Evolutionary conservation across 179 eudicot species (phyloP).

Genomic region (Amaranthus tricolor): DNA sequence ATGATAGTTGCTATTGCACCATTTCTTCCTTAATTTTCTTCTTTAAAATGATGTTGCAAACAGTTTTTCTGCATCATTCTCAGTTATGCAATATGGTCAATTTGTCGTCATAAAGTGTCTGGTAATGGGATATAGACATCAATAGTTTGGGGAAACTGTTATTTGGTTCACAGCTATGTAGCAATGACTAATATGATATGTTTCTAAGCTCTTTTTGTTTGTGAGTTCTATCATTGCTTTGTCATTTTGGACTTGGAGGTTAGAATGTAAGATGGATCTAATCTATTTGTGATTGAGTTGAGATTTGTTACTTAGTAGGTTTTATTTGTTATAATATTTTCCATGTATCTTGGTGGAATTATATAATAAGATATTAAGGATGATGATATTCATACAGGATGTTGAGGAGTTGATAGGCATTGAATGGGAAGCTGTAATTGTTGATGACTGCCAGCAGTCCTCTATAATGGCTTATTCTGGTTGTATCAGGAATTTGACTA

Average conservation of each 20-base stretch:
- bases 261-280: too few relatives aligned
- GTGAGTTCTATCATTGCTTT: not conserved
- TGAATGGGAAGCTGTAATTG: slow-evolving; percentile 61
- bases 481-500: slow-evolving; percentile 39
- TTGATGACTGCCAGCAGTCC: slow-evolving; percentile 57
- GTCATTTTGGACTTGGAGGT: too few relatives aligned
- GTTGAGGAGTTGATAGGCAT: slow-evolving; percentile 39
- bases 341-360: slow-evolving; percentile 3
- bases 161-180: not conserved
- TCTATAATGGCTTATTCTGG: slow-evolving; percentile 30
- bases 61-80: not conserved
- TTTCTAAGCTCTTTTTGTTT: not conserved
- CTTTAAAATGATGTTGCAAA: not conserved
- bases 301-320: not conserved
- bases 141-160: not conserved
- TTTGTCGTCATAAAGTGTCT: not conserved
- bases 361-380: not conserved
- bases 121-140: not conserved
- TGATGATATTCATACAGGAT: slow-evolving; percentile 51
- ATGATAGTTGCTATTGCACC: too few relatives aligned
- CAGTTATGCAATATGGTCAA: not conserved
- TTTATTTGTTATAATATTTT: not conserved
- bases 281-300: not conserved
- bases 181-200: too few relatives aligned
- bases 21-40: not conserved